These are phyloP conservation scores for Populus hybrid DNA, from an alignment of 441 rosid genomes.

Conservation along the genomic window DNA sequence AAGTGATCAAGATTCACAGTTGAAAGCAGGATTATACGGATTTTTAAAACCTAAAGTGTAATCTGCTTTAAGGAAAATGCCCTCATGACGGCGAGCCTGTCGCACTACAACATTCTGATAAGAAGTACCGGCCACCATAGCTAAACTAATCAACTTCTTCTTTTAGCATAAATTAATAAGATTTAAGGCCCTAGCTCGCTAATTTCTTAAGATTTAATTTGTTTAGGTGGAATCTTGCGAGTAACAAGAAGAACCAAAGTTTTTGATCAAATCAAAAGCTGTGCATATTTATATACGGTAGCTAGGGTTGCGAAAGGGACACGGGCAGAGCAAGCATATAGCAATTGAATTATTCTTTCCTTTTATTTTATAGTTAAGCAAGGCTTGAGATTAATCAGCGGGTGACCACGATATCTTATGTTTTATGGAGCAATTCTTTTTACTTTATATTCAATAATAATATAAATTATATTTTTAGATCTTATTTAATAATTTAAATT, in stretches of 20 bases:
- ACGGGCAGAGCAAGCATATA: neutral
- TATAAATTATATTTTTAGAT: too few relatives aligned
- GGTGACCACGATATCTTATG: neutral
- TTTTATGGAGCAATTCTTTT: too few relatives aligned
- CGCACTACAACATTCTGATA: neutral
- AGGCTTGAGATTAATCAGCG: neutral
- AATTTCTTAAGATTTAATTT: neutral
- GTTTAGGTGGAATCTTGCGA: slow-evolving; percentile 26
- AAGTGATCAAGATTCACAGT: neutral
- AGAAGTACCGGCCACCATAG: neutral
- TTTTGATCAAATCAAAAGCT: slow-evolving; percentile 21
- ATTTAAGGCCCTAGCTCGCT: neutral
- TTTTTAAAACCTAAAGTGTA: neutral
- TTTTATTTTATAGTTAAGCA: too few relatives aligned
- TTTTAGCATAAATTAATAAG: neutral
- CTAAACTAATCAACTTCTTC: neutral
- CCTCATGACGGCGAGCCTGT: neutral
- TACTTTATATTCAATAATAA: too few relatives aligned
- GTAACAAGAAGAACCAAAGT: slow-evolving; percentile 35
- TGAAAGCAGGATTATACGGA: neutral
- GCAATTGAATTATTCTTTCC: neutral
- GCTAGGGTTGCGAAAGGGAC: neutral
- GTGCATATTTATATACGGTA: slow-evolving; percentile 7
- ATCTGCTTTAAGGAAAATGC: neutral
- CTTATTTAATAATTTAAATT: fast-evolving